A percentile compares a stretch with the other conserved stretches of the same genome.
Conservation (phyloP, 129 eudicot species). For the Mikania micrantha region DNA sequence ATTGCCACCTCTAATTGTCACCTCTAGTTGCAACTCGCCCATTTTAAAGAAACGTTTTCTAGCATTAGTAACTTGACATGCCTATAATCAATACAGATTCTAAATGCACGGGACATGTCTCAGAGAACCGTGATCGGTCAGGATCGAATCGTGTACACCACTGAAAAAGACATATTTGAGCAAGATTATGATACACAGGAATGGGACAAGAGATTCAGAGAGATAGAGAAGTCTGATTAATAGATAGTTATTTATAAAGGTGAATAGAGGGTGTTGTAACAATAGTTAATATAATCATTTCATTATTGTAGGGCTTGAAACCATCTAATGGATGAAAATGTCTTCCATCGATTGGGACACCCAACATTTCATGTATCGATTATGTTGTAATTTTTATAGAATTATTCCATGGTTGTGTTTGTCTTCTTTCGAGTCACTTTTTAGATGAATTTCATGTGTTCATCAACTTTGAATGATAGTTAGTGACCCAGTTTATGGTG, state of each 20-base stretch:
- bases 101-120: constrained; percentile 94
- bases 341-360: too few relatives aligned
- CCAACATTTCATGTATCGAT: too few relatives aligned
- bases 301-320: too few relatives aligned
- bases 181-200: constrained; percentile 76
- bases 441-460: too few relatives aligned
- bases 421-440: too few relatives aligned
- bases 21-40: not conserved
- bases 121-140: constrained; percentile 67
- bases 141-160: constrained; percentile 80
- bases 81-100: constrained; percentile 44
- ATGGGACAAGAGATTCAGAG: constrained; percentile 78
- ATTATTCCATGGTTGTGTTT: too few relatives aligned
- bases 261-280: constrained; percentile 10
- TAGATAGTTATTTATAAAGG: not conserved
- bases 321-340: too few relatives aligned
- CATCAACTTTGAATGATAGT: too few relatives aligned
- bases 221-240: constrained; percentile 56
- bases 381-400: too few relatives aligned
- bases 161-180: constrained; percentile 66
- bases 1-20: too few relatives aligned
- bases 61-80: not conserved
- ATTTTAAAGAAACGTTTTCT: not conserved
- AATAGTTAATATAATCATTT: not conserved
- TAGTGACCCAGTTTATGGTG: too few relatives aligned